A percentile compares a stretch with the other conserved stretches of the same genome.
Evolutionary conservation across 768 basidiomycete species (phyloP).

Genomic region (Hortiboletus campestris): DNA sequence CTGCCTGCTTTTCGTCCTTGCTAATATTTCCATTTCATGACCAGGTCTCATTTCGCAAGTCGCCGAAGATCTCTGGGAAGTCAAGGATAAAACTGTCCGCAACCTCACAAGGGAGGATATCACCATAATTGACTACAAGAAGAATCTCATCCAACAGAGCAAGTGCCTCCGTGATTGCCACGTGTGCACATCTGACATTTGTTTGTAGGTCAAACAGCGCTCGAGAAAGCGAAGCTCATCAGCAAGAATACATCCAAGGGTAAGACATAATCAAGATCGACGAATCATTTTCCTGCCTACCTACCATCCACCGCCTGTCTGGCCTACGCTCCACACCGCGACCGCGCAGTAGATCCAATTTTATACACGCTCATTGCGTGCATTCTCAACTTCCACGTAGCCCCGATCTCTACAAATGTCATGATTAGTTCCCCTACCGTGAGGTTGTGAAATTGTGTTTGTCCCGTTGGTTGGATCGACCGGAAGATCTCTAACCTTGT

Average conservation of each 20-base stretch:
- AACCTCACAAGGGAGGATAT: constrained; percentile 92
- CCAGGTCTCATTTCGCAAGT: constrained; percentile 94
- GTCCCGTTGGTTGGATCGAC: constrained; percentile 15
- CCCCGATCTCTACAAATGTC: constrained; percentile 13
- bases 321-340: constrained; percentile 5
- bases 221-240: constrained; percentile 93
- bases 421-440: constrained; percentile 9
- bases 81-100: constrained; percentile 88
- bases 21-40: constrained; percentile 11
- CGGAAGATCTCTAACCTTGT: constrained; percentile 18
- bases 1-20: not conserved
- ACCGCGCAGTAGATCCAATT: constrained; percentile 12
- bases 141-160: constrained; percentile 78
- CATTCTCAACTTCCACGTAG: constrained; percentile 12
- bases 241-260: constrained; percentile 77
- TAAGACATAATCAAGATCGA: constrained; percentile 46
- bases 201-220: constrained; percentile 67
- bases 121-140: constrained; percentile 92
- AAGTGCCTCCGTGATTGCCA: constrained; percentile 26
- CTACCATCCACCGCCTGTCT: constrained; percentile 5
- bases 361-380: constrained; percentile 12
- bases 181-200: not conserved
- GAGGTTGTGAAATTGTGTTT: constrained; percentile 10
- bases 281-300: not conserved
- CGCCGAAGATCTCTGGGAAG: constrained; percentile 99